Evolutionary conservation across 106 monocot genomes (phyloP).

Genomic region (Dioscorea dumetorum): DNA sequence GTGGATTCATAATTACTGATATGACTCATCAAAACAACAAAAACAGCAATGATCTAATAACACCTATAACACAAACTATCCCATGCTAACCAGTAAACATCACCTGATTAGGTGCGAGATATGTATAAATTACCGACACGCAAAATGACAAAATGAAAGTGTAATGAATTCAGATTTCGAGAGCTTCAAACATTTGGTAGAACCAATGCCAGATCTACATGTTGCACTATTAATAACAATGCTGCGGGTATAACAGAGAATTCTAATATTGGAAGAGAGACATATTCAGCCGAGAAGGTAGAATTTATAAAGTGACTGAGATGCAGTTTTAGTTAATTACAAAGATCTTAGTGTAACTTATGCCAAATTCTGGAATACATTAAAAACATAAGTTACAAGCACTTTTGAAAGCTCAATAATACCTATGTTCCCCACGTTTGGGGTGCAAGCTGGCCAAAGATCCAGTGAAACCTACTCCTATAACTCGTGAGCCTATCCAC

Average conservation of each 20-base stretch:
- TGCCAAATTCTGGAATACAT: not conserved
- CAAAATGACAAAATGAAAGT: too few relatives aligned
- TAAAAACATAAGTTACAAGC: not conserved
- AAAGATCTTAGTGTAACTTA: not conserved
- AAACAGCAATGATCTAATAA: not conserved
- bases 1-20: not conserved
- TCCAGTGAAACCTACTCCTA: slow-evolving; percentile 87
- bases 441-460: slow-evolving; percentile 57
- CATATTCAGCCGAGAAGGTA: too few relatives aligned
- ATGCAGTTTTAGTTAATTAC: not conserved
- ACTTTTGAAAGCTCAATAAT: slow-evolving; percentile 8
- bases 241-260: too few relatives aligned
- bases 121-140: too few relatives aligned
- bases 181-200: too few relatives aligned
- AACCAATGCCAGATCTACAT: too few relatives aligned
- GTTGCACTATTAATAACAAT: too few relatives aligned
- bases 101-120: too few relatives aligned
- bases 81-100: too few relatives aligned
- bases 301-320: not conserved
- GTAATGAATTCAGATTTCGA: too few relatives aligned
- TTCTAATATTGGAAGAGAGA: too few relatives aligned
- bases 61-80: not conserved
- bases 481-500: slow-evolving; percentile 43
- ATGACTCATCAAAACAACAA: not conserved
- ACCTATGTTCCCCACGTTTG: slow-evolving; percentile 80